Base-by-base conservation (phyloP, 305 asterid genomes). In the Nicotiana rustica region DNA sequence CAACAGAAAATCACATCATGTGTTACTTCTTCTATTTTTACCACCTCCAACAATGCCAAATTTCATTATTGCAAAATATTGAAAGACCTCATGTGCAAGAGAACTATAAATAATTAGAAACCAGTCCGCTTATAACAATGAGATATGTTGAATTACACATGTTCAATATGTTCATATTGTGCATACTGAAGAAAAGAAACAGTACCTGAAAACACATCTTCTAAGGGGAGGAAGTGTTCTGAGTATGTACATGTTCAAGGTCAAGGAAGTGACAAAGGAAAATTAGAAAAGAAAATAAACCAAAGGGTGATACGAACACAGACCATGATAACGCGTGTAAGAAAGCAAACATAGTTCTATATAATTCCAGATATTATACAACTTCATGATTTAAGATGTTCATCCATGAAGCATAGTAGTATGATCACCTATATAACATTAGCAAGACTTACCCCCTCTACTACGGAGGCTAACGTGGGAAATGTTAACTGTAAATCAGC, bases 341-440 rank as follows among this genome's bases (percentile, higher is more conserved):
- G 47, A 31, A 66, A 31, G 78, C 66, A 81, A 55, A 31, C 83
- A 67, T 33, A 81, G 77, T 31, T 41, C 33, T 35, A 66, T 67
- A 81, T 67, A 81, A 67, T 81, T 81, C 78, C 18, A 81, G 66
- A 49, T 52, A 81, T 81, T 47, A 52, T 70, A 81, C 61, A 81
- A 49, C 77, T 71, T 29, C 64, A 47, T 44, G 17, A 25, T 57
- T 81, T 49, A 47, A 67, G 78, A 81, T 67, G 57, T 67, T 81
- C 56, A 81, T 80, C 83, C 78, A 61, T 52, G 78, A 81, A 81
- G 66, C 21, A 52, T n/a, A 66, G 21, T 66, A 55, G 77, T 80
- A 80, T 62, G 44, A 59, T 44, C 75, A 66, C 35, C 77, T 81
- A 33, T 81, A 67, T 52, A 81, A 31, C 65, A 67, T 81, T 81